These are phyloP conservation scores for Chlorella variabilis DNA, from an alignment of 163 green algal species.

Conservation along the genomic window DNA sequence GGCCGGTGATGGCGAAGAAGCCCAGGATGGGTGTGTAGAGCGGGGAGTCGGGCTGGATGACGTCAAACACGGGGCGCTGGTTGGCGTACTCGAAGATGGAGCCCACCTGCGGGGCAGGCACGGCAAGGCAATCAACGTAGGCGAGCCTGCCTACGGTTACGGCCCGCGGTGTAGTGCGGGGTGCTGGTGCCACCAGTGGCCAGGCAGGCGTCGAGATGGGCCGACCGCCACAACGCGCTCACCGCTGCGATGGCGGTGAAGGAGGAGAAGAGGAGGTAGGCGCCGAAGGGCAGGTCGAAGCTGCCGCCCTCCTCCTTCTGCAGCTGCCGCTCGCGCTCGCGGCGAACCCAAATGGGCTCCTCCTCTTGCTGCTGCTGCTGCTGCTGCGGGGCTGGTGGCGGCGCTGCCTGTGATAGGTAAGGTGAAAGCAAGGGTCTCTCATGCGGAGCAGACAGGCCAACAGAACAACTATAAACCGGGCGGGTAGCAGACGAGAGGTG, in stretches of 20 bases:
- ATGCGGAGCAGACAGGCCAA: too few relatives aligned
- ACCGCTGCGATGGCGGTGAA: conserved; percentile 77
- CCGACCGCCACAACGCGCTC: too few relatives aligned
- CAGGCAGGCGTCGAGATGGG: too few relatives aligned
- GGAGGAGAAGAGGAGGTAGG: conserved; percentile 71
- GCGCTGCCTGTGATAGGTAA: not conserved
- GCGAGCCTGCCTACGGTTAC: too few relatives aligned
- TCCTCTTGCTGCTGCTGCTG: conserved; percentile 35
- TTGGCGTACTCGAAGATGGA: conserved; percentile 81
- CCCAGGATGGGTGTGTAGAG: conserved; percentile 72
- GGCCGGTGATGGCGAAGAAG: conserved; percentile 75
- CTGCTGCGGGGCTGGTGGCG: not conserved
- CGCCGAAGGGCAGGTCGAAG: conserved; percentile 65
- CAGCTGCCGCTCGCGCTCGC: conserved; percentile 59
- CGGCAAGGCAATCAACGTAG: too few relatives aligned
- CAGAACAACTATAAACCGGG: too few relatives aligned
- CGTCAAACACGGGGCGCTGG: conserved; percentile 80
- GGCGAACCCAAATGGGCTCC: conserved; percentile 64
- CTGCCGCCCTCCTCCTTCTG: conserved; percentile 38
- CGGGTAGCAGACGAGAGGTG: not conserved
- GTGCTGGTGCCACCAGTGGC: too few relatives aligned
- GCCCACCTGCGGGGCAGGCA: conserved; percentile 62
- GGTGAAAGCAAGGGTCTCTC: not conserved
- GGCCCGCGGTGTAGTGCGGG: not conserved
- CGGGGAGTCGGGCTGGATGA: conserved; percentile 64